Conservation (phyloP, 768 basidiomycete species). For the Boletus subcaerulescens region DNA sequence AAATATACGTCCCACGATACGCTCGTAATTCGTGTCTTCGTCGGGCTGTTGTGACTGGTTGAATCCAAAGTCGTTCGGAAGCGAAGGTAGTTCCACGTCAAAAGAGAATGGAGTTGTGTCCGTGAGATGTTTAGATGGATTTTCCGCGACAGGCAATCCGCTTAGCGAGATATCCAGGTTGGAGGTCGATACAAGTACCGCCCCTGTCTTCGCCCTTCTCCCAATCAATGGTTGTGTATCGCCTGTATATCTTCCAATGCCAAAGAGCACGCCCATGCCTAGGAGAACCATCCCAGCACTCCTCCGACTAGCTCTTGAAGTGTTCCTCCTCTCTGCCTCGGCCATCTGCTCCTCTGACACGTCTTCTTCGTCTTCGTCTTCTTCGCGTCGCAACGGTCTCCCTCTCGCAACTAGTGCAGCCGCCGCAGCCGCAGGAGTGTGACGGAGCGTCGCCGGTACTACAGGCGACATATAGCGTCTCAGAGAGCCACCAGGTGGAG, state of each 20-base stretch:
- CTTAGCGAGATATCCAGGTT: neutral
- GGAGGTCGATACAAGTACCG: slow-evolving; percentile 39
- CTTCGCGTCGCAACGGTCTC: slow-evolving; percentile 42
- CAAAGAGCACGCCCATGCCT: slow-evolving; percentile 70
- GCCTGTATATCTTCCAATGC: slow-evolving; percentile 52
- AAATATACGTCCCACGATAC: slow-evolving; percentile 81
- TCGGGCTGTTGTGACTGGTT: slow-evolving; percentile 16
- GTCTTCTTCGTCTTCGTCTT: slow-evolving; percentile 30
- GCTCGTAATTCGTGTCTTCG: slow-evolving; percentile 41
- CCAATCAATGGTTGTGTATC: slow-evolving; percentile 27
- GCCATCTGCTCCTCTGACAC: slow-evolving; percentile 20
- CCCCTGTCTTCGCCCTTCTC: slow-evolving; percentile 40
- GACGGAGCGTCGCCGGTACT: slow-evolving; percentile 31
- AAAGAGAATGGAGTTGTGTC: neutral
- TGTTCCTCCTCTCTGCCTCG: slow-evolving; percentile 28
- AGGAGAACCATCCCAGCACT: slow-evolving; percentile 82
- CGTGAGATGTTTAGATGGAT: slow-evolving; percentile 9
- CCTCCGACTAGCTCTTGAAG: slow-evolving; percentile 64
- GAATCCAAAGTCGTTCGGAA: slow-evolving; percentile 1
- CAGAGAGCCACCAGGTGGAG: slow-evolving; percentile 39
- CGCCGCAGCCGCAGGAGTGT: slow-evolving; percentile 19
- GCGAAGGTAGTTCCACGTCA: slow-evolving; percentile 19
- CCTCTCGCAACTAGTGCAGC: slow-evolving; percentile 38
- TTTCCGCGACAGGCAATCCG: slow-evolving; percentile 10
- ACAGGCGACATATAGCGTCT: slow-evolving; percentile 35